Evolutionary conservation across 1,139 yeast species (phyloP).

Genomic region (Magnusiomyces suaveolens): DNA sequence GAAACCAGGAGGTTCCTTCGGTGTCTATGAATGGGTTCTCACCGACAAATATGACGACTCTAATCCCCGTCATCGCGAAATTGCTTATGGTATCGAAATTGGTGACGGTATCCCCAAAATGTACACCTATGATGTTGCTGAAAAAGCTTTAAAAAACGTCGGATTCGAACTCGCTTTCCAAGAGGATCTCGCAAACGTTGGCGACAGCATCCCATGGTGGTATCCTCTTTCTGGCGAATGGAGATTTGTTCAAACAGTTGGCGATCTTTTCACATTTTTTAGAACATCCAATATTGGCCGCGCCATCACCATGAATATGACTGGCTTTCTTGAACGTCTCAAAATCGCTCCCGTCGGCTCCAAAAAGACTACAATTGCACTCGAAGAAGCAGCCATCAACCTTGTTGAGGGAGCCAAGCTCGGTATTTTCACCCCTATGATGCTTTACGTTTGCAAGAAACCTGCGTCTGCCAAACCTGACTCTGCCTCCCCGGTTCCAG

Average conservation of each 20-base stretch:
- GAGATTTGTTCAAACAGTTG: slow-evolving; percentile 69
- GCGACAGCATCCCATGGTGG: slow-evolving; percentile 93
- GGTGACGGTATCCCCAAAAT: slow-evolving; percentile 99
- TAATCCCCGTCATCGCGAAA: slow-evolving; percentile 83
- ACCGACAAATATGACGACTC: slow-evolving; percentile 84
- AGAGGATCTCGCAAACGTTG: slow-evolving; percentile 72
- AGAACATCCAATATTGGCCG: slow-evolving; percentile 88
- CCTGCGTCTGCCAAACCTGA: slow-evolving; percentile 35
- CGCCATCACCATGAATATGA: slow-evolving; percentile 67
- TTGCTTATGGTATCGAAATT: slow-evolving; percentile 93
- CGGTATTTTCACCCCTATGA: slow-evolving; percentile 91
- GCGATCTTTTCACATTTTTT: slow-evolving; percentile 74
- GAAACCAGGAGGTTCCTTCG: slow-evolving; percentile 96
- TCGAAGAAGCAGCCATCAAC: slow-evolving; percentile 95
- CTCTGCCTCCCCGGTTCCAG: no score
- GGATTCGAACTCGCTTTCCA: slow-evolving; percentile 76
- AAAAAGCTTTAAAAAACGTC: slow-evolving; percentile 71
- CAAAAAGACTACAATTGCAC: slow-evolving; percentile 76
- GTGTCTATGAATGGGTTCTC: slow-evolving; percentile 99
- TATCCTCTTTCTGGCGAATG: slow-evolving; percentile 93
- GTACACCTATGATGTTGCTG: slow-evolving; percentile 80
- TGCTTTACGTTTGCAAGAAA: slow-evolving; percentile 78
- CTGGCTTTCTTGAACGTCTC: slow-evolving; percentile 68
- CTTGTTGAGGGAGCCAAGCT: slow-evolving; percentile 87
- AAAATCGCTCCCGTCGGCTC: slow-evolving; percentile 95